Percentiles rank a stretch among this genome's conserved stretches.
Evolutionary conservation across 1,284 basidiomycete genomes (phyloP).

Genomic region (Tilletia caries): DNA sequence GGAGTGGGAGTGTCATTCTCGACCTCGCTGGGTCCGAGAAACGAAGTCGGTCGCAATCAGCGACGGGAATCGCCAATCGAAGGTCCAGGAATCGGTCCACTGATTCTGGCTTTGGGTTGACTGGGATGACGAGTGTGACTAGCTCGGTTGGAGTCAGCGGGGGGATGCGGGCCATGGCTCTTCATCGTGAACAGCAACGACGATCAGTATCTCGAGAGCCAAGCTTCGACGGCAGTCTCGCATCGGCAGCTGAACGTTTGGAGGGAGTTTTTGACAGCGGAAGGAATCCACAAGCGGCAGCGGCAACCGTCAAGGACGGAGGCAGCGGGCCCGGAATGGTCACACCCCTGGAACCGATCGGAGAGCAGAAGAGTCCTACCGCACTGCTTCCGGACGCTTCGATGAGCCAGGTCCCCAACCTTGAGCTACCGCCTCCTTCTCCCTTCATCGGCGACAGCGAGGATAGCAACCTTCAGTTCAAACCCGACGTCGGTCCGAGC

Average conservation of each 20-base stretch:
- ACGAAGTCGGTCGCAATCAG: conserved; percentile 1
- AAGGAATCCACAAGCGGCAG: too few species aligned
- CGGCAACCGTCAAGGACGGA: too few species aligned
- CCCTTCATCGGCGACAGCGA: not conserved
- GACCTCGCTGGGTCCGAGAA: not conserved
- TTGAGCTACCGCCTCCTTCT: not conserved
- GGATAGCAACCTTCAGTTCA: not conserved
- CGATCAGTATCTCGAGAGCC: conserved; percentile 6
- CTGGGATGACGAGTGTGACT: not conserved
- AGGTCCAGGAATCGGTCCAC: conserved; percentile 13
- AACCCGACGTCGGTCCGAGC: not conserved
- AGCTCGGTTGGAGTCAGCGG: conserved; percentile 7
- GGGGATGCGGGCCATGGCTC: not conserved
- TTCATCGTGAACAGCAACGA: conserved; percentile 1
- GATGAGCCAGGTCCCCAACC: not conserved
- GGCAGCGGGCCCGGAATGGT: too few species aligned
- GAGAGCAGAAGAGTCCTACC: conserved; percentile 15
- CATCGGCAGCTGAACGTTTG: too few species aligned
- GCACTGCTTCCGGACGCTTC: not conserved
- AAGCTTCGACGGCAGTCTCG: not conserved
- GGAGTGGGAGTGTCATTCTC: not conserved
- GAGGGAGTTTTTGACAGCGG: too few species aligned
- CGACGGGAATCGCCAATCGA: not conserved
- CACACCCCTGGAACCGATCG: conserved; percentile 10
- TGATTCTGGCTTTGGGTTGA: conserved; percentile 2